Base-by-base conservation (phyloP, 2,329 filamentous ascomycete genomes). In the Stromatinia cepivora region DNA sequence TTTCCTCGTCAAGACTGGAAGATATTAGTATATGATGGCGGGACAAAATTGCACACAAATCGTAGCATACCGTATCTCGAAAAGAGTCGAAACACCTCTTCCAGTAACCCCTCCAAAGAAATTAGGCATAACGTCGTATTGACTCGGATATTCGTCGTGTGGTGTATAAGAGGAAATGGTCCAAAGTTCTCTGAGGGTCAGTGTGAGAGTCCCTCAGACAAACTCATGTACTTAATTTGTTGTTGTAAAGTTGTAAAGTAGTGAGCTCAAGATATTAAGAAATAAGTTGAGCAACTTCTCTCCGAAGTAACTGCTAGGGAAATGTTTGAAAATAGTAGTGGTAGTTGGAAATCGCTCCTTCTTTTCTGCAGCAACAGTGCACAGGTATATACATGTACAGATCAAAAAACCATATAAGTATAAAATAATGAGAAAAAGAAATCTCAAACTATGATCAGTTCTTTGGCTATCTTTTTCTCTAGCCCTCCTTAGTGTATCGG, bases 1-100 rank as follows among this genome's bases (percentile, higher is more conserved):
- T 91, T 76, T 92, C 89, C 76, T 90, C 90, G 66, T 94, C 90
- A 71, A 94, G 85, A 66, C 92, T 93, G 76, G 67, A 22, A 65
- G 20, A 34, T 31, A n/a, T 71, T 42, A 71, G 58, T 28, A 54
- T 13, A 28, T 42, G 56, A 74, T 63, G 71, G 71, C 56, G 66
- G 34, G 53, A 25, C 36, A 59, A 50, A 13, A 34, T 53, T 45
- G 15, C 9, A 63, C 15, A 53, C 42, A 64, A 25, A 36, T 20
- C 13, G 34, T 34, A 65, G 50, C 75, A 63, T 73, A 80, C 79
- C 79, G 76, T 66, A 80, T 79, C 67, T 80, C 78, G 65, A 80
- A 80, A 25, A 80, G 74, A 54, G 77, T 77, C 34, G 77, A 78
- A 70, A 73, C 76, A 68, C 74, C 72, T 59, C 73, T 77, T 54